Evolutionary conservation across 805 yeast genomes (phyloP).

Genomic region (Cyberlindnera japonica): DNA sequence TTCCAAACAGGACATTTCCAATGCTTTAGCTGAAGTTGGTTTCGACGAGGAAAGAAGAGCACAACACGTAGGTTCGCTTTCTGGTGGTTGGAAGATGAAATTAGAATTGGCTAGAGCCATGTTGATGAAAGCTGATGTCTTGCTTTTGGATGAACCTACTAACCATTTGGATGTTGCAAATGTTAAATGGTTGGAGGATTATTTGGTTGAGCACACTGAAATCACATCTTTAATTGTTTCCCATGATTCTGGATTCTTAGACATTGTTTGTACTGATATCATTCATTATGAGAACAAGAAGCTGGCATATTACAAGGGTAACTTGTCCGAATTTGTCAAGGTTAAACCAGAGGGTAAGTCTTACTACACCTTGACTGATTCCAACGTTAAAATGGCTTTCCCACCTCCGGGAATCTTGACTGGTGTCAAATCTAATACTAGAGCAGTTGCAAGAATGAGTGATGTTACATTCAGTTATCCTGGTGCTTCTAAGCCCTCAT

Average conservation of each 20-base stretch:
- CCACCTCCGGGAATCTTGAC: slow-evolving; percentile 97
- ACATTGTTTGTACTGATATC: slow-evolving; percentile 93
- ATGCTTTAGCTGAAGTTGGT: slow-evolving; percentile 80
- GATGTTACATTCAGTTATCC: slow-evolving; percentile 89
- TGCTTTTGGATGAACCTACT: slow-evolving; percentile 95
- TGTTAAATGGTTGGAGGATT: slow-evolving; percentile 92
- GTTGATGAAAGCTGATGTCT: slow-evolving; percentile 94
- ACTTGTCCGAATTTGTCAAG: slow-evolving; percentile 86
- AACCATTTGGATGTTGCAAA: slow-evolving; percentile 94
- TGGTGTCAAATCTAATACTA: slow-evolving; percentile 94
- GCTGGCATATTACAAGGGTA: slow-evolving; percentile 93
- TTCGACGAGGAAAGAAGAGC: slow-evolving; percentile 86
- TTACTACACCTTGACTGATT: slow-evolving; percentile 89
- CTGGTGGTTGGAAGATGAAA: slow-evolving; percentile 99
- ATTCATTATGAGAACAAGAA: slow-evolving; percentile 95
- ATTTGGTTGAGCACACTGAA: slow-evolving; percentile 73
- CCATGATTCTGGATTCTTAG: slow-evolving; percentile 96
- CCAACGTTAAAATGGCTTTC: slow-evolving; percentile 94
- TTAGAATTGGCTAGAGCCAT: slow-evolving; percentile 97
- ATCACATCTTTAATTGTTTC: slow-evolving; percentile 95
- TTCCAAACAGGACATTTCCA: slow-evolving; percentile 65
- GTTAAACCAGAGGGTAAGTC: slow-evolving; percentile 95
- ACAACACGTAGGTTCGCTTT: slow-evolving; percentile 88
- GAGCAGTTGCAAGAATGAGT: slow-evolving; percentile 86
- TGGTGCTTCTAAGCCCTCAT: slow-evolving; percentile 80